These are phyloP conservation scores for Diaporthe sp. DNA, from an alignment of 2,329 filamentous ascomycete species.

Conservation along the genomic window DNA sequence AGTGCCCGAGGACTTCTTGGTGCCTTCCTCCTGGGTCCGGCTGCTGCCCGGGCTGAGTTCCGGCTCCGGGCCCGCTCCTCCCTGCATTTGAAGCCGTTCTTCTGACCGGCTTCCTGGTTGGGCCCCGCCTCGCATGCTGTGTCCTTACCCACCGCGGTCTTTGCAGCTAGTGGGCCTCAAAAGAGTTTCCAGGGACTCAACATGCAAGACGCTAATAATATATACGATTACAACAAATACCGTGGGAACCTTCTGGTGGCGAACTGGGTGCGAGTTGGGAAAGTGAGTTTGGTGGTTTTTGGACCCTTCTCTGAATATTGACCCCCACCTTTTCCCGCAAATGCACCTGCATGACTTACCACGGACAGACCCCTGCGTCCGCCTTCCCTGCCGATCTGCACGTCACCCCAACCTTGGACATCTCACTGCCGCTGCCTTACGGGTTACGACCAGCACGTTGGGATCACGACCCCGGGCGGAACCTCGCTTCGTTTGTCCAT, in stretches of 20 bases:
- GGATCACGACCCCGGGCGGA: neutral
- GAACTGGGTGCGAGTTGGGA: neutral
- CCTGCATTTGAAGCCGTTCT: neutral
- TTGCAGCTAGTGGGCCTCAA: neutral
- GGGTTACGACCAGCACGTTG: neutral
- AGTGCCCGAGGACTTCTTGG: neutral
- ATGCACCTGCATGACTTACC: slow-evolving; percentile 5
- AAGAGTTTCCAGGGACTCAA: neutral
- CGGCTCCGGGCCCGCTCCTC: neutral
- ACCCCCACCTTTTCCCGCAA: slow-evolving; percentile 6
- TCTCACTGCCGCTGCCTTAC: neutral
- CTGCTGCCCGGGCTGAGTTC: neutral
- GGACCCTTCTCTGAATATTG: neutral
- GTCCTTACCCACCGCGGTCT: neutral
- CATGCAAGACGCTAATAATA: neutral
- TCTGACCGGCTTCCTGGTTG: neutral
- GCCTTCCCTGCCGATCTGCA: slow-evolving; percentile 26
- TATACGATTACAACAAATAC: neutral
- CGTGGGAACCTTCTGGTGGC: too few species aligned
- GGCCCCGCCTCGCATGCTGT: neutral
- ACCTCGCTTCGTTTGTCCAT: slow-evolving; percentile 10
- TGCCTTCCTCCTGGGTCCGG: neutral
- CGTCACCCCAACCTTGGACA: slow-evolving; percentile 11
- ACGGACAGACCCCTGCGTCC: slow-evolving; percentile 17
- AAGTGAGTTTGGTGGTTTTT: neutral